Conservation (phyloP, 2,329 filamentous ascomycete genomes). For the Diatrype stigma region DNA sequence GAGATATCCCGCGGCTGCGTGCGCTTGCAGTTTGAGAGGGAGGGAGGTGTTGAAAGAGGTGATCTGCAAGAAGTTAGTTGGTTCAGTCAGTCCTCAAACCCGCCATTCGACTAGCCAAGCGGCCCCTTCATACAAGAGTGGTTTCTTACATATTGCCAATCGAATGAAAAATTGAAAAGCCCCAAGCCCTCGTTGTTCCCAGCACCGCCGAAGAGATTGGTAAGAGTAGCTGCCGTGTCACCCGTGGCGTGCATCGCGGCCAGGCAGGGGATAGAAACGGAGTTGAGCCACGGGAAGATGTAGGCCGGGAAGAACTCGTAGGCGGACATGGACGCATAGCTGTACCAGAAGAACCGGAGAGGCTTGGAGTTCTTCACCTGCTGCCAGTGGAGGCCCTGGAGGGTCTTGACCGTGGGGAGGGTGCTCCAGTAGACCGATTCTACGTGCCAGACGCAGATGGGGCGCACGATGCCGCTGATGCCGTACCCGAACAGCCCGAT, state of each 20-base stretch:
- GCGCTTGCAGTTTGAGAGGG: slow-evolving; percentile 46
- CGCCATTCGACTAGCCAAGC: slow-evolving; percentile 4
- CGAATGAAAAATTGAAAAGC: slow-evolving; percentile 44
- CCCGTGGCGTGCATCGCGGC: slow-evolving; percentile 48
- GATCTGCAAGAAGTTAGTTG: slow-evolving; percentile 33
- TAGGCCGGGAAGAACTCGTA: slow-evolving; percentile 54
- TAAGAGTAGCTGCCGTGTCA: slow-evolving; percentile 37
- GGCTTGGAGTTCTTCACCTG: slow-evolving; percentile 46
- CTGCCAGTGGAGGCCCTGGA: slow-evolving; percentile 53
- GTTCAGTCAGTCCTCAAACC: background rate
- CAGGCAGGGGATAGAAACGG: slow-evolving; percentile 50
- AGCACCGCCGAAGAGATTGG: slow-evolving; percentile 47
- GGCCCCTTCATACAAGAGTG: background rate
- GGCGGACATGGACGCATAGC: slow-evolving; percentile 41
- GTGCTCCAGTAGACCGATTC: slow-evolving; percentile 54
- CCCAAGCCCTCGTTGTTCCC: slow-evolving; percentile 50
- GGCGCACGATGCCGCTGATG: slow-evolving; percentile 48
- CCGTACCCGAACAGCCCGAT: slow-evolving; percentile 55
- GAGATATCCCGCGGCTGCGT: slow-evolving; percentile 41
- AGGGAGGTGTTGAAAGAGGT: slow-evolving; percentile 50
- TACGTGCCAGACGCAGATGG: slow-evolving; percentile 51
- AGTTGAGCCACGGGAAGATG: slow-evolving; percentile 52
- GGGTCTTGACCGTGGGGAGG: slow-evolving; percentile 48
- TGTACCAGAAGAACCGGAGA: slow-evolving; percentile 48
- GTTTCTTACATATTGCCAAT: slow-evolving; percentile 50